Evolutionary conservation across 129 eudicot species (phyloP), one percentile per base, ranked within the genome.

Genomic region (Oenanthe sinensis): DNA sequence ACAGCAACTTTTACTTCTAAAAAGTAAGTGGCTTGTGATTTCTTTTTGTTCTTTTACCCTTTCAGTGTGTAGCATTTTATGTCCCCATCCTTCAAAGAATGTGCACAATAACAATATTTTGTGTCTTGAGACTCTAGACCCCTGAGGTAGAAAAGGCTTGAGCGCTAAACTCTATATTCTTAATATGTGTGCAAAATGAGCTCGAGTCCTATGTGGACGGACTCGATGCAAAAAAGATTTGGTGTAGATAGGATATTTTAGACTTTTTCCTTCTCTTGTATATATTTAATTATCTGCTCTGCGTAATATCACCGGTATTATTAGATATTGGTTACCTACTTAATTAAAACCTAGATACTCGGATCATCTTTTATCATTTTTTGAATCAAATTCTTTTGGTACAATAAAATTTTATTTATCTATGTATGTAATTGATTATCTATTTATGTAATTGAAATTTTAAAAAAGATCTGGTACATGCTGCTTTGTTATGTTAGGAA

Each of bases 1-100:
- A 95, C 99, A 49, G 97, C 97, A 44, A 95, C 99, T 2, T 95
- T 95, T 85, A 92, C 97, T 72, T 92, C 97, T 63, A 95, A 86
- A 85, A 95, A 95, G 99, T 95, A 82, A 92, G 97, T 30, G 44
- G 77, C 80, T 28, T 82, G 17, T 78, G 15, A 55, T 19, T 20
- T 74, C 8, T 33, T 6, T 80, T 26, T 73, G 1, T 3, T 44
- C 20, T 3, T n/a, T 42, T 30, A 42, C 40, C 48, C 5, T 13
- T 50, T 19, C 0, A n/a, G 16, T 22, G 55, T 48, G 43, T 39
- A 20, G 22, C 40, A 17, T 11, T 37, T 36, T 22, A 20, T 71
- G 30, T 17, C 46, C 22, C 26, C 8, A 16, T 69, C n/a, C 12
- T 65, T 2, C 12, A 13, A 65, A 65, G 37, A 65, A 28, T 65